Evolutionary conservation across 1,139 yeast species (phyloP), one percentile per base, ranked within the genome.

Genomic region (Scheffersomyces insectosa): DNA sequence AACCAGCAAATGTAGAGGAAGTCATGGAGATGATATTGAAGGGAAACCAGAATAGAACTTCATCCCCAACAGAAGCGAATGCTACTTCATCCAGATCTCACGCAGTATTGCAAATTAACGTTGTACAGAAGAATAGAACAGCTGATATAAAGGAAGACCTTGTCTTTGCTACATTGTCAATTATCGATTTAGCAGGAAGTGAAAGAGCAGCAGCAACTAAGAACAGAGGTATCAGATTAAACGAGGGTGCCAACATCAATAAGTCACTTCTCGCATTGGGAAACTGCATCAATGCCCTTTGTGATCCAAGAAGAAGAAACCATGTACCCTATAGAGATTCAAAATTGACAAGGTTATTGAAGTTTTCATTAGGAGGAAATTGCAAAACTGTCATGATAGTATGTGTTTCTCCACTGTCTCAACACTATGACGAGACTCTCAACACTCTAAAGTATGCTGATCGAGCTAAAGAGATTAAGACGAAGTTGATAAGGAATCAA

Each of bases 331-430:
- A 88, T 62, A 68, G 98, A 52, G 96, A 91, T 62, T 88, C 96
- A 5, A 90, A 90, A 56, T 72, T 91, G 41, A 91, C 98, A 0
- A 68, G 98, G 51, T 68, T 91, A 41, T 75, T 91, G 43, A 89
- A 90, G 59, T 89, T 88, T 59, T 89, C 97, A 0, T 70, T 91
- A n/a, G 97, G 97, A 4, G 97, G 97, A 0, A 88, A 89, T 59
- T 90, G 97, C 65, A 86, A 88, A 62, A 91, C 98, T 0, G 93
- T 89, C 4, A 91, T 91, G 97, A 88, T 91, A 54, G 97, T 90
- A 1, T 91, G 97, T 65, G 80, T 91, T 3, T 85, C 95, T 3
- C 97, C 97, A 0, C 85, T 90, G 49, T 79, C 88, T 29, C 77
- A 75, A 33, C 97, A 91, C 62, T 89, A 88, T 60, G 97, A 91